A percentile compares a stretch with the other conserved stretches of the same genome.
phyloP scores from a whole-genome alignment of 306 rosid species.

The Rosa lucieae region DNA sequence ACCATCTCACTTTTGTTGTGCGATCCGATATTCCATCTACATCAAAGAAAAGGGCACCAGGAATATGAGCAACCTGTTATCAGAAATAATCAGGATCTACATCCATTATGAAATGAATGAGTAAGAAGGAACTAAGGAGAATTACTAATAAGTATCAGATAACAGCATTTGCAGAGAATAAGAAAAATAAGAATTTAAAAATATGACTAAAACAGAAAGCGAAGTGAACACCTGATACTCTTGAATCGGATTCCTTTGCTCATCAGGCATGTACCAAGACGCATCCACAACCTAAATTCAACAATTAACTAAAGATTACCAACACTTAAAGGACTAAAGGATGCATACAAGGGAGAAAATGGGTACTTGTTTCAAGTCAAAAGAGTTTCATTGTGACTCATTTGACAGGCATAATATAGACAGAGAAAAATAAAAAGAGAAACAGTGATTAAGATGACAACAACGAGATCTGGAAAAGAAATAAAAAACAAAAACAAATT shows the following conservation, averaged over 20 bases:
- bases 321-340: not conserved
- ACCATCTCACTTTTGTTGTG: slow-evolving; percentile 57
- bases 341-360: not conserved
- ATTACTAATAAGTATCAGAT: slow-evolving; percentile 16
- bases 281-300: slow-evolving; percentile 82
- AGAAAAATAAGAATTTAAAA: not conserved
- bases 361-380: not conserved
- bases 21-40: slow-evolving; percentile 90
- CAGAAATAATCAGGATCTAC: slow-evolving; percentile 4
- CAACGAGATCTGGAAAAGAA: not conserved
- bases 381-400: not conserved
- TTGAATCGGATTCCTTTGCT: slow-evolving; percentile 93
- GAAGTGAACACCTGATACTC: slow-evolving; percentile 74
- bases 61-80: slow-evolving; percentile 94
- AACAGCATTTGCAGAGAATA: not conserved
- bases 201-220: slow-evolving; percentile 7
- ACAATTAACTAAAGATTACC: slow-evolving; percentile 12
- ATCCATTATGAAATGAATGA: not conserved
- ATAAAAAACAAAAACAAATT: not conserved
- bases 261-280: slow-evolving; percentile 99
- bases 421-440: not conserved
- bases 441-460: not conserved
- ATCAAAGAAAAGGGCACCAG: slow-evolving; percentile 97
- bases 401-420: not conserved
- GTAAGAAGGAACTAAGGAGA: slow-evolving; percentile 2